Conservation (phyloP, 306 rosid genomes). For the Bauhinia variegata region DNA sequence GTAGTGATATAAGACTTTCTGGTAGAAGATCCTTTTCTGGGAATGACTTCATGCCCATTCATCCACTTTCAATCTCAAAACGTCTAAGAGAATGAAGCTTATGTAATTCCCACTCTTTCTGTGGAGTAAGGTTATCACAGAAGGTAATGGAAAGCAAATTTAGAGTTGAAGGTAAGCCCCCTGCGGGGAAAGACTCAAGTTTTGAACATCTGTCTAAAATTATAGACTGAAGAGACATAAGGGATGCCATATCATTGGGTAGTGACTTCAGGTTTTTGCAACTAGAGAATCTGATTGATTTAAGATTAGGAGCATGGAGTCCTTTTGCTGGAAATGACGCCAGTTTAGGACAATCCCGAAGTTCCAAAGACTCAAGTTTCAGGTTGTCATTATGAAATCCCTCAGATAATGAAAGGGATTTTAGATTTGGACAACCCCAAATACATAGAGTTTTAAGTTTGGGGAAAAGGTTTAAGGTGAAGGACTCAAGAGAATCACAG, state of each 20-base stretch:
- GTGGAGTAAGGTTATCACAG: background rate
- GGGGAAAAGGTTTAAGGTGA: conserved; percentile 14
- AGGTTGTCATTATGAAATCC: background rate
- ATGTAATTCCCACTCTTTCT: background rate
- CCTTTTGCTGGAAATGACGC: background rate
- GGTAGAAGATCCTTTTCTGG: conserved; percentile 4
- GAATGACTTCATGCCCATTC: background rate
- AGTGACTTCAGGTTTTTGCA: background rate
- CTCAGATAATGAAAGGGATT: conserved; percentile 1
- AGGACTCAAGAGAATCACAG: conserved; percentile 2
- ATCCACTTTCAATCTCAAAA: conserved; percentile 5
- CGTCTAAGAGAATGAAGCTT: background rate
- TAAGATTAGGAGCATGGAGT: background rate
- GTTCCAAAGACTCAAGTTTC: conserved; percentile 3
- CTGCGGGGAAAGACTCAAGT: conserved; percentile 5
- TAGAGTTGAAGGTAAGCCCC: conserved; percentile 6
- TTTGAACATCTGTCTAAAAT: conserved; percentile 1
- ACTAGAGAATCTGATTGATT: background rate
- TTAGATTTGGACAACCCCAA: conserved; percentile 8
- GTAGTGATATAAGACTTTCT: conserved; percentile 6
- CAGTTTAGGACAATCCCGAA: background rate
- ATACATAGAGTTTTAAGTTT: conserved; percentile 8
- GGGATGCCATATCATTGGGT: background rate
- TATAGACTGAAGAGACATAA: background rate
- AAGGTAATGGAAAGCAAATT: background rate